A percentile compares a stretch with the other conserved stretches of the same genome.
Evolutionary conservation across 169 alveolate genomes (phyloP).

Genomic region (Eimeria praecox): DNA sequence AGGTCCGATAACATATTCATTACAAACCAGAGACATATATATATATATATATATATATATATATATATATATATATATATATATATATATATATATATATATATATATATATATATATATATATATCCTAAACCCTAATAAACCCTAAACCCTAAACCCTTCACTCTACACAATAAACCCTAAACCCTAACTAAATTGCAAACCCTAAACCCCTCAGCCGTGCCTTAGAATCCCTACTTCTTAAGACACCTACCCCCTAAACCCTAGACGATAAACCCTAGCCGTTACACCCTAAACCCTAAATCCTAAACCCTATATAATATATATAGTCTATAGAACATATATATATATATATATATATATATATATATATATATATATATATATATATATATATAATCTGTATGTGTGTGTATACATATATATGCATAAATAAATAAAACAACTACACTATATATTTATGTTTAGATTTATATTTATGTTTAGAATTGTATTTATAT

Average conservation of each 20-base stretch:
- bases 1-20: too few species aligned
- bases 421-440: conserved; percentile 6
- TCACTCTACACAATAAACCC: not conserved
- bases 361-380: not conserved
- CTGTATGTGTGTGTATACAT: conserved; percentile 15
- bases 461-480: too few species aligned
- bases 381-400: conserved; percentile 14
- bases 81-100: not conserved
- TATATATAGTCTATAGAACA: too few species aligned
- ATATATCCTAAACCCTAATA: not conserved
- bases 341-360: conserved; percentile 9
- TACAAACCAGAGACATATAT: not conserved
- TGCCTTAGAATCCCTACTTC: too few species aligned
- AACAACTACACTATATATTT: too few species aligned
- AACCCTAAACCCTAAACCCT: conserved; percentile 30
- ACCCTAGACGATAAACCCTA: conserved; percentile 10
- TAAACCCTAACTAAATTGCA: not conserved
- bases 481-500: too few species aligned
- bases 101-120: not conserved
- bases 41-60: not conserved
- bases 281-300: too few species aligned
- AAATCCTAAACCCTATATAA: conserved; percentile 12
- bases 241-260: conserved; percentile 1
- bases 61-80: not conserved
- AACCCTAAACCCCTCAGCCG: too few species aligned